Evolutionary conservation across 2,329 filamentous ascomycete genomes (phyloP).

Genomic region (Paraconiothyrium brasiliense): DNA sequence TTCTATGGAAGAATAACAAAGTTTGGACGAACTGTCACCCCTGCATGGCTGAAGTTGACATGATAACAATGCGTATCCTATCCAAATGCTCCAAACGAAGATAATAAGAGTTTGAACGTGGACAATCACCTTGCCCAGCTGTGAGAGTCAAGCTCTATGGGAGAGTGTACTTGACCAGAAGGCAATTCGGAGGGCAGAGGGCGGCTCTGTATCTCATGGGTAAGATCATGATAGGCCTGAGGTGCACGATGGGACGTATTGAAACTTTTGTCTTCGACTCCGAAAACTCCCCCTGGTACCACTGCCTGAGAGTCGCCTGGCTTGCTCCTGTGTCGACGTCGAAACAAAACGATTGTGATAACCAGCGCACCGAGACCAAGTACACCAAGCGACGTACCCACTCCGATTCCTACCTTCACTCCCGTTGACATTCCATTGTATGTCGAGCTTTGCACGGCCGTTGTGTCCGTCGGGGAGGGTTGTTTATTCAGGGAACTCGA

Average conservation of each 20-base stretch:
- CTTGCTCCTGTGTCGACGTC: neutral
- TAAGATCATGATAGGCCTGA: too few relatives aligned
- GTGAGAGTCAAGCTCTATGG: neutral
- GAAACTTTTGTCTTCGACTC: too few relatives aligned
- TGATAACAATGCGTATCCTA: neutral
- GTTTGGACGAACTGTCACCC: too few relatives aligned
- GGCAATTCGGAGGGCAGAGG: neutral
- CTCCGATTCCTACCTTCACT: conserved; percentile 2
- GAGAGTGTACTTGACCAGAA: neutral
- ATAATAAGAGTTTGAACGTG: too few relatives aligned
- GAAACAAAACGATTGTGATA: neutral
- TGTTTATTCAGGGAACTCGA: too few relatives aligned
- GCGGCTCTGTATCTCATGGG: neutral
- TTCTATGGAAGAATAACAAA: too few relatives aligned
- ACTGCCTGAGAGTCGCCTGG: too few relatives aligned
- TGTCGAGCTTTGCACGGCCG: neutral
- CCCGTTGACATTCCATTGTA: conserved; percentile 1
- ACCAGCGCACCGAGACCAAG: neutral
- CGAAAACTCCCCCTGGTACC: too few relatives aligned
- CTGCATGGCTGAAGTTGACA: too few relatives aligned
- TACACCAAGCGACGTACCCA: neutral
- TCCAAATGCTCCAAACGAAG: too few relatives aligned
- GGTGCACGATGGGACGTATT: too few relatives aligned
- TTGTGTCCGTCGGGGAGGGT: neutral
- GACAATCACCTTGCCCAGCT: neutral